Evolutionary conservation across 2,329 filamentous ascomycete genomes (phyloP).

Genomic region (Coleophoma cylindrospora): DNA sequence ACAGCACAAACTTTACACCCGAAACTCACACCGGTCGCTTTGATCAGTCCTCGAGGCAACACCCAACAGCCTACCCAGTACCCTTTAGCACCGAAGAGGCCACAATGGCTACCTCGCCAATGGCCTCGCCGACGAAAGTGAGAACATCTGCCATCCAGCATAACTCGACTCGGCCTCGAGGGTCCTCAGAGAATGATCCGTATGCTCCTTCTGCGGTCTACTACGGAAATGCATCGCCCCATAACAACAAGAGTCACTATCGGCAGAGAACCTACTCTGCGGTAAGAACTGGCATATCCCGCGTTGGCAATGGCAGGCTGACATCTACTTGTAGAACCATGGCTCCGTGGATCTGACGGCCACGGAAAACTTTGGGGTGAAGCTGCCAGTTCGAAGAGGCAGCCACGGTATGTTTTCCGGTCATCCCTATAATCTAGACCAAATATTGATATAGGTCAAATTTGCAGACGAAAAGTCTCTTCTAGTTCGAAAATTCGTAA

Average conservation of each 20-base stretch:
- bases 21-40: too few relatives aligned
- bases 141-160: constrained; percentile 2
- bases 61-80: too few relatives aligned
- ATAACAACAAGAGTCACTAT: constrained; percentile 16
- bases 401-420: constrained; percentile 23
- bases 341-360: constrained; percentile 8
- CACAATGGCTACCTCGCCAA: neutral
- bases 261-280: constrained; percentile 25
- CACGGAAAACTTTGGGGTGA: constrained; percentile 11
- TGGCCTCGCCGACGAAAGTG: neutral
- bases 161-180: constrained; percentile 11
- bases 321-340: constrained; percentile 12
- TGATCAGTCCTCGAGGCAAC: too few relatives aligned
- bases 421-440: neutral
- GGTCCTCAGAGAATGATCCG: constrained; percentile 22
- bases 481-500: constrained; percentile 72
- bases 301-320: constrained; percentile 2
- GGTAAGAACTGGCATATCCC: constrained; percentile 11
- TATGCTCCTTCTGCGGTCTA: constrained; percentile 25
- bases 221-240: constrained; percentile 20
- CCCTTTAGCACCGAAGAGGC: neutral
- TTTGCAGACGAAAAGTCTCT: constrained; percentile 65
- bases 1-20: neutral
- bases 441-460: constrained; percentile 4
- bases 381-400: constrained; percentile 21